Evolutionary conservation across 1,139 yeast genomes (phyloP), one percentile per base, ranked within the genome.

Genomic region (Pichia sp.): DNA sequence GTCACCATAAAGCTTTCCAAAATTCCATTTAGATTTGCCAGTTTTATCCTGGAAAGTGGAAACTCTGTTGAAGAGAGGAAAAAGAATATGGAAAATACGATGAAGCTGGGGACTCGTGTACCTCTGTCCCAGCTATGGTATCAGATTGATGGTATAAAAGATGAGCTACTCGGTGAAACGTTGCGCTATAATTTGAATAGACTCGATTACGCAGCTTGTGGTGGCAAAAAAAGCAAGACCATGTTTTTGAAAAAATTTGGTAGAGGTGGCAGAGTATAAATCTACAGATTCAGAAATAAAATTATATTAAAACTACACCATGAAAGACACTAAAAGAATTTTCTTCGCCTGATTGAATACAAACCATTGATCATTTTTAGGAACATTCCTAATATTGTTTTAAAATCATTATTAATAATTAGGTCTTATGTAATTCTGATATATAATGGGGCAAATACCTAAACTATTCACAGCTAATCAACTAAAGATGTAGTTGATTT

Each of bases 111-210:
- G 0, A 74, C 73, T 1, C 74, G 93, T 51, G 70, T 82, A 6
- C 72, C 84, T 7, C 79, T 79, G 37, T 80, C 80, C 62, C 79
- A 85, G 63, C 73, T 88, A 37, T 90, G 96, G 96, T 87, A 84
- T 62, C 89, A 87, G 62, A 75, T 90, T 21, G 96, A 89, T 66
- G 93, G 90, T 4, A 78, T 80, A 49, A 82, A 85, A 55, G 93
- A 85, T 62, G 89, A 83, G 55, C 62, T 66, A 1, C 62, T 79
- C 44, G 82, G 80, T 0, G 85, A 80, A 58, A 69, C 71, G 12
- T 65, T 79, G 23, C 68, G 85, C 56, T 66, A 62, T 52, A 67
- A 67, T 50, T 56, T 68, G 48, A 64, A 63, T 44, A 62, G 69
- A 36, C 48, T 67, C n/a, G 70, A 68, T 47, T 66, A 65, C 50